Evolutionary conservation across 139 green algal genomes (phyloP), one percentile per base, ranked within the genome.

Genomic region (Protoeuglena noctilucae): DNA sequence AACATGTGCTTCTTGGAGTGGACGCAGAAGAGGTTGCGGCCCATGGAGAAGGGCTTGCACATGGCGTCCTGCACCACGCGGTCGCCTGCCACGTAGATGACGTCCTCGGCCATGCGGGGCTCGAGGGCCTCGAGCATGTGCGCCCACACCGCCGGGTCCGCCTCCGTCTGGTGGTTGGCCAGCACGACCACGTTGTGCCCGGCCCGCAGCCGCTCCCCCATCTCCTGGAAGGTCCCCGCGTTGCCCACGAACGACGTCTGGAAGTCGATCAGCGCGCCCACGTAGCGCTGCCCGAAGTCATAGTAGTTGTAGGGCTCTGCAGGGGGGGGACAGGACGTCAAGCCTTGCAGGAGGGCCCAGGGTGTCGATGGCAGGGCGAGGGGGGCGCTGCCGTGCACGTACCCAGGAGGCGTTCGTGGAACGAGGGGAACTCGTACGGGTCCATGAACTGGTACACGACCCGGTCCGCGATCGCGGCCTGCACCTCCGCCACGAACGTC

Each of bases 21-120:
- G 45, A 99, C 87, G 67, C 92, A 99, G 56, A 96, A 94, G 18
- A 99, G 78, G 77, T 99, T 98, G 63, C 92, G 81, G 27, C 91
- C 91, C 89, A 99, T 97, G 63, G 74, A 90, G 83, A 98, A 99
- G 31, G 92, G 92, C 57, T 93, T 94, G 78, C 80, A 95, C 65
- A 99, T 69, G 1, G 87, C 65, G 59, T 99, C 92, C 0, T 77
- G 85, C 18, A 99, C 82, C 50, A 97, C 91, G 5, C 90, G 74
- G 68, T 97, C 91, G 30, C 91, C 83, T 0, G 80, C 78, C 2
- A 88, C 72, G 54, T 94, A 95, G 31, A 84, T 86, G 9, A 93
- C 77, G 23, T 87, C 75, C 19, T 64, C 64, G 0, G 83, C 83
- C 54, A 97, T 65, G 17, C 56, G 48, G 0, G 89, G 91, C 66